Percentiles rank a stretch among this genome's conserved stretches.
Conservation (phyloP, 1,139 yeast species). For the Sugiyamaella grinbergsii region DNA sequence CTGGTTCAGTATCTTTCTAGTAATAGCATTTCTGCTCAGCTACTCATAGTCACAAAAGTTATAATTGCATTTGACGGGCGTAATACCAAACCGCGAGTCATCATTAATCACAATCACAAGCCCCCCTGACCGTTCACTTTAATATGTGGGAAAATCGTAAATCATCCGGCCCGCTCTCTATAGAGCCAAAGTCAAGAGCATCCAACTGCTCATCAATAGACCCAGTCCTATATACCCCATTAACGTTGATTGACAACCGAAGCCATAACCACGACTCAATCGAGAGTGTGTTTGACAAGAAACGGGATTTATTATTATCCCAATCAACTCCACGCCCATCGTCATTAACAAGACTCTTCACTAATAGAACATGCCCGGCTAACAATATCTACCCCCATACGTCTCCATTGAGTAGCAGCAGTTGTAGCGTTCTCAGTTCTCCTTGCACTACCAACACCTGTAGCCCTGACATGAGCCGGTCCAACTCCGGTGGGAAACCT, state of each 20-base stretch:
- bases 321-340: constrained; percentile 17
- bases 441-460: neutral
- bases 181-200: neutral
- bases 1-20: neutral
- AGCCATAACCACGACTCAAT: constrained; percentile 3
- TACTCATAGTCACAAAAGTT: neutral
- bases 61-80: no score
- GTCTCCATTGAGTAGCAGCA: neutral
- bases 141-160: neutral
- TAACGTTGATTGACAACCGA: constrained; percentile 3
- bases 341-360: constrained; percentile 9
- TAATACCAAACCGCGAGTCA: no score
- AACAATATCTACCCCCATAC: neutral
- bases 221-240: constrained; percentile 11
- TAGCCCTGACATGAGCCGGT: constrained; percentile 2
- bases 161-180: constrained; percentile 1
- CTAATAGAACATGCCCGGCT: constrained; percentile 6
- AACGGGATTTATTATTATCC: neutral
- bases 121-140: no score
- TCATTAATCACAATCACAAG: no score
- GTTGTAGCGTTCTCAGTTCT: neutral
- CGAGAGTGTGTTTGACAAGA: constrained; percentile 5
- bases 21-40: neutral
- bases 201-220: constrained; percentile 11
- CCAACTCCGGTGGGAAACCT: constrained; percentile 9